Evolutionary conservation across 2,329 filamentous ascomycete genomes (phyloP).

Genomic region (Colletotrichum zoysiae): DNA sequence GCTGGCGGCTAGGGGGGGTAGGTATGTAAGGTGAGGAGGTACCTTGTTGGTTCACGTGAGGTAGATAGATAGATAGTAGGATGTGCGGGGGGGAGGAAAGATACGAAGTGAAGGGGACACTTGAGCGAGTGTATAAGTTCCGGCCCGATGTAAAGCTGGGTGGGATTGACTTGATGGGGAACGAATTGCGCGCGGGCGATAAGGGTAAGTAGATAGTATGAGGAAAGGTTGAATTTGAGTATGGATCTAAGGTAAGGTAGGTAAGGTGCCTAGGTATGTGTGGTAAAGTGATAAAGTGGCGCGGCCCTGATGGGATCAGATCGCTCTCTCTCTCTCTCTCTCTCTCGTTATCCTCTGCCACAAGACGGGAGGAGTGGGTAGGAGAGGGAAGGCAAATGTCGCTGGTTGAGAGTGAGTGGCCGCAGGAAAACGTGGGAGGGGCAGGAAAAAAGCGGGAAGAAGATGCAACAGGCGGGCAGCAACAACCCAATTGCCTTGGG

Average conservation of each 20-base stretch:
- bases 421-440: conserved; percentile 15
- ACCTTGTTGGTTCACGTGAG: conserved; percentile 26
- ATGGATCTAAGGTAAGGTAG: conserved; percentile 17
- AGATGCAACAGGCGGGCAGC: conserved; percentile 30
- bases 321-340: background rate
- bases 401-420: conserved; percentile 19
- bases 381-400: conserved; percentile 19
- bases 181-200: conserved; percentile 7
- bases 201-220: conserved; percentile 15
- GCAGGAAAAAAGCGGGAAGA: conserved; percentile 33
- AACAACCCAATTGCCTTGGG: no score
- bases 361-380: conserved; percentile 16
- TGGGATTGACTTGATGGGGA: conserved; percentile 9
- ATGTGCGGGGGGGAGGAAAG: background rate
- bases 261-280: background rate
- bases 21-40: background rate
- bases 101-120: background rate
- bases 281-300: conserved; percentile 17
- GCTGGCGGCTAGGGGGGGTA: conserved; percentile 8
- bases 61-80: background rate
- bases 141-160: background rate
- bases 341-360: background rate
- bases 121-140: background rate
- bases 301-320: conserved; percentile 10
- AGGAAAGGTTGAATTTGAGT: conserved; percentile 30